These are phyloP conservation scores for Tulasnella sp. DNA, from an alignment of 768 basidiomycete species.

Conservation along the genomic window DNA sequence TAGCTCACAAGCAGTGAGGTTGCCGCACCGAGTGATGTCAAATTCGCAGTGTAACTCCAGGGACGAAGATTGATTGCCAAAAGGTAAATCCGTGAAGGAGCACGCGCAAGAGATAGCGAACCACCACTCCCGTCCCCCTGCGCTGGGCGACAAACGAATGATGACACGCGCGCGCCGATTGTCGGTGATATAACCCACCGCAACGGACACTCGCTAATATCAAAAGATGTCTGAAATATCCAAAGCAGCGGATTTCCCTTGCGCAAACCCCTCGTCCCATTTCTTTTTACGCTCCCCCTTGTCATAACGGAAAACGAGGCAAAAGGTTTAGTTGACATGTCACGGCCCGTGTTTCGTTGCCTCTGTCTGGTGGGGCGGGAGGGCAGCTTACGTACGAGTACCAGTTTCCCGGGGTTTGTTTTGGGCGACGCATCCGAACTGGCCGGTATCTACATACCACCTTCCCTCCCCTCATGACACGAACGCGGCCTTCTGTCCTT, in stretches of 20 bases:
- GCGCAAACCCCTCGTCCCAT: too few species aligned
- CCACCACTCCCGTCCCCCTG: too few species aligned
- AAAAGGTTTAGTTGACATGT: not conserved
- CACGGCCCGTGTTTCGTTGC: not conserved
- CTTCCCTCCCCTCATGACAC: not conserved
- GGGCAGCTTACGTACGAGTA: not conserved
- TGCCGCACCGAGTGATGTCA: slow-evolving; percentile 6
- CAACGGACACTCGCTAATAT: not conserved
- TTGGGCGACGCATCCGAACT: not conserved
- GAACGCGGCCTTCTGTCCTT: not conserved
- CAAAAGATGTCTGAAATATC: slow-evolving; percentile 1
- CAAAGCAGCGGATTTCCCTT: not conserved
- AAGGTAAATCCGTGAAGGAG: not conserved
- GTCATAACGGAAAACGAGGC: not conserved
- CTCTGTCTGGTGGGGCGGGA: not conserved
- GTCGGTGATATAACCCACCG: slow-evolving; percentile 2
- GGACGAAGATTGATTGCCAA: not conserved
- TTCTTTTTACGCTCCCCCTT: not conserved
- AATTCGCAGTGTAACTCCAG: not conserved
- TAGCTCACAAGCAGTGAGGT: not conserved
- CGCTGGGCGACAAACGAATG: too few species aligned
- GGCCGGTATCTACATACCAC: not conserved
- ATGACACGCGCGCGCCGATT: not conserved
- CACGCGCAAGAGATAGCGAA: too few species aligned
- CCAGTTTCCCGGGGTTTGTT: not conserved